Base-by-base conservation (phyloP, 1,284 basidiomycete genomes). In the Pholiota adiposa region DNA sequence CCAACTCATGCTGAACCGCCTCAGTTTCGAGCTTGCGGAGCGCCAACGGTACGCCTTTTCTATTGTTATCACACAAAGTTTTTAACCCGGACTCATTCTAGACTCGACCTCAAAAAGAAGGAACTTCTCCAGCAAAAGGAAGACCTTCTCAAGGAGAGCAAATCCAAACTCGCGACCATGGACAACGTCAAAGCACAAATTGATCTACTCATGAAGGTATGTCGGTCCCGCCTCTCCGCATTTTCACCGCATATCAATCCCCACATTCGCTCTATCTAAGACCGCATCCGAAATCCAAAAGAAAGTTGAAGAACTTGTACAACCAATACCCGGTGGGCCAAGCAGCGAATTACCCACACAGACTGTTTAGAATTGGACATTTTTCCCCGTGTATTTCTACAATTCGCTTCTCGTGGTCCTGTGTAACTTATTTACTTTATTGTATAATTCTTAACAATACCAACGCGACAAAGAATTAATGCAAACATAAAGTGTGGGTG, bases 1-100 rank as follows among this genome's bases (percentile, higher is more conserved):
- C 71, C 87, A 92, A 66, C 79, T 93, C 36, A 91, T 93, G 88
- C 82, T 93, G 63, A 92, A 88, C 69, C 86, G 90, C 44, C 80
- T 93, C 52, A 88, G 85, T 68, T 93, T 93, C 67, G 91, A 93
- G 71, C 84, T 93, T 27, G 84, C 83, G 38, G 92, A 93, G 76
- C 86, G 92, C 49, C 89, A 92, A 75, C 82, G 91, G 92, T 90
- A 69, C 36, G 79, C 48, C 56, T 51, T 38, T 38, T 38, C 16
- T 9, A n/a, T 16, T 61, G 43, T 50, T 46, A 58, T 63, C 63
- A 68, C 63, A 65, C 68, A 56, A 38, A 52, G 23, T 51, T 60
- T 2, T 31, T 58, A 62, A 36, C 62, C 56, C 54, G 56, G 49
- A 54, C 36, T 50, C 56, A 29, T 33, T 67, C n/a, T 58, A 93